Base-by-base conservation (phyloP, 306 rosid species). In the Acacia acuminata region DNA sequence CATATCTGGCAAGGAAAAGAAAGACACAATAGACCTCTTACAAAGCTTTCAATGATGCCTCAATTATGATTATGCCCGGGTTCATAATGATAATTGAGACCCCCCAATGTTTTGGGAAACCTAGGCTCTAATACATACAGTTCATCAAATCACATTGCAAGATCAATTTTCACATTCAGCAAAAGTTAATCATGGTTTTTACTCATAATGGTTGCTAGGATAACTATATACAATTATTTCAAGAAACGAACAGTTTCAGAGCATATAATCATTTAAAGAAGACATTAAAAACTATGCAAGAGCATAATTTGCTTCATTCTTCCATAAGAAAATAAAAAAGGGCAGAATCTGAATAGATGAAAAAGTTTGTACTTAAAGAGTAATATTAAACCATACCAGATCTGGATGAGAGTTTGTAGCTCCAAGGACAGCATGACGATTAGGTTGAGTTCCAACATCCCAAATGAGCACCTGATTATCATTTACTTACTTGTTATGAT, bases 361-460 rank as follows among this genome's bases (percentile, higher is more conserved):
- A 84, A 53, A 27, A 69, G 68, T 60, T 34, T 27, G 4, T 24
- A 36, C 25, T 24, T 36, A 63, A 56, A 56, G 17, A 80, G 14
- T 56, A 67, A 45, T 47, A 61, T 47, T 15, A 53, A 25, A 71
- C 34, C 58, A 68, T 88, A 96, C 99, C 99, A 96, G 86, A 90
- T 96, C 99, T 13, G 99, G 99, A 69, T 95, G 97, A 71, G 99
- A 96, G 81, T 88, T 91, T 58, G 97, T 79, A 81, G 99, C 97
- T 73, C 99, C 99, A 79, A 91, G 93, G 78, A 96, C 97, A 74
- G 98, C 98, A 84, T 96, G 99, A 44, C 99, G 98, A 48, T 96
- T 96, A 53, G 98, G 97, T 84, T 96, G 99, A 83, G 90, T 88
- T 83, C 94, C 99, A 79, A 96, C 94, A 81, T 96, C 99, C 99